phyloP scores from a whole-genome alignment of 164 flowering plant species.

The Piper longum region DNA sequence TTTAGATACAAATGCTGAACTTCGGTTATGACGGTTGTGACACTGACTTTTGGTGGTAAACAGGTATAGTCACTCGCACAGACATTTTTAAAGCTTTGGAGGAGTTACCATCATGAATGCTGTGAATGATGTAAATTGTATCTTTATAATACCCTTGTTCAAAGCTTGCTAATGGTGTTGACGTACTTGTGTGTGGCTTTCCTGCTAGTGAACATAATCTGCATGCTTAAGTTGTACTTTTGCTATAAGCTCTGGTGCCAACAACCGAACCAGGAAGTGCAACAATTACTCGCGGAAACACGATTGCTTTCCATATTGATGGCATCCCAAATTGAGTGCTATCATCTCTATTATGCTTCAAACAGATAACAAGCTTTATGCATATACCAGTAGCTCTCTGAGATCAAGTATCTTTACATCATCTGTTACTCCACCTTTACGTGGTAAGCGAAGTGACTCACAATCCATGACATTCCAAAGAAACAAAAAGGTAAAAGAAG shows the following conservation, averaged over 20 bases:
- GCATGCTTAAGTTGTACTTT: too few relatives aligned
- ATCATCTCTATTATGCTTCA: neutral
- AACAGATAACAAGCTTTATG: neutral
- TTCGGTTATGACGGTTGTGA: neutral
- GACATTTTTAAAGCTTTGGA: slow-evolving; percentile 21
- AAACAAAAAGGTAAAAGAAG: neutral
- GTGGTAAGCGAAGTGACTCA: neutral
- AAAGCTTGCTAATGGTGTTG: too few relatives aligned
- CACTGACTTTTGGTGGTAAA: neutral
- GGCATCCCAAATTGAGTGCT: too few relatives aligned
- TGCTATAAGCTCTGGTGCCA: too few relatives aligned
- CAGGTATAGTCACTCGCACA: slow-evolving; percentile 22
- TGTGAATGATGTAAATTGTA: neutral
- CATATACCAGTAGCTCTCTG: slow-evolving; percentile 1
- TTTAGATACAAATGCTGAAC: neutral
- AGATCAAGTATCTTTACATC: slow-evolving; percentile 7
- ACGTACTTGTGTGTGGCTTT: too few relatives aligned
- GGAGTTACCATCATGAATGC: slow-evolving; percentile 9
- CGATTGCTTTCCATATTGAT: too few relatives aligned
- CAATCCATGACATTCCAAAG: neutral
- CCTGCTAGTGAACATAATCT: too few relatives aligned
- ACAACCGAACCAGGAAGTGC: too few relatives aligned
- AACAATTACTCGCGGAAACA: too few relatives aligned
- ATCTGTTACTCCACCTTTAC: slow-evolving; percentile 3
- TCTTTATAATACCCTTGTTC: too few relatives aligned